These are phyloP conservation scores for Physcomitrellopsis africana DNA, from an alignment of 225 moss, liverwort and hornwort species.

Conservation along the genomic window DNA sequence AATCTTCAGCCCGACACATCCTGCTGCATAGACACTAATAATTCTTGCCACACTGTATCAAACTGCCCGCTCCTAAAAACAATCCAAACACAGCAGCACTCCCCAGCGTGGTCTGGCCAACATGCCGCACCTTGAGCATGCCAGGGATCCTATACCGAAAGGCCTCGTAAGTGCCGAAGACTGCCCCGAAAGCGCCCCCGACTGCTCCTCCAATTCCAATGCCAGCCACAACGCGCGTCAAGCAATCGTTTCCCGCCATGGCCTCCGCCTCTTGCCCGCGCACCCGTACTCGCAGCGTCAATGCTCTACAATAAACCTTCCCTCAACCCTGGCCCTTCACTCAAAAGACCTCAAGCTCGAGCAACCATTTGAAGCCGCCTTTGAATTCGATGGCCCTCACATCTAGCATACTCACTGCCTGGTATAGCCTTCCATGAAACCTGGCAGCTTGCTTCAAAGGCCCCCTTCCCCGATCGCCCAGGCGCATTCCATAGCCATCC, in stretches of 20 bases:
- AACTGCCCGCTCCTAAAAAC: constrained; percentile 85
- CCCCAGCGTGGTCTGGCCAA: constrained; percentile 90
- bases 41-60: constrained; percentile 92
- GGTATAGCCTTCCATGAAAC: no score
- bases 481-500: no score
- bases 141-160: constrained; percentile 89
- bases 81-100: constrained; percentile 96
- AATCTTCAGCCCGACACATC: no score
- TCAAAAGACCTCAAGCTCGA: neutral
- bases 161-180: constrained; percentile 92
- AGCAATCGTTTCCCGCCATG: constrained; percentile 64
- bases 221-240: constrained; percentile 80
- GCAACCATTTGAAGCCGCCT: neutral
- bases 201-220: constrained; percentile 85
- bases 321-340: neutral
- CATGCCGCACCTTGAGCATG: constrained; percentile 89
- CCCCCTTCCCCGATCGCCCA: no score
- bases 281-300: neutral
- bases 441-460: no score
- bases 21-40: constrained; percentile 40
- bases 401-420: no score
- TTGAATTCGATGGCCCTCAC: no score
- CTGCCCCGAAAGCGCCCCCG: constrained; percentile 86
- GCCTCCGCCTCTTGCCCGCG: neutral
- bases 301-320: constrained; percentile 28